Base-by-base conservation (phyloP, 176 grass and related monocot species). In the Avena insularis region DNA sequence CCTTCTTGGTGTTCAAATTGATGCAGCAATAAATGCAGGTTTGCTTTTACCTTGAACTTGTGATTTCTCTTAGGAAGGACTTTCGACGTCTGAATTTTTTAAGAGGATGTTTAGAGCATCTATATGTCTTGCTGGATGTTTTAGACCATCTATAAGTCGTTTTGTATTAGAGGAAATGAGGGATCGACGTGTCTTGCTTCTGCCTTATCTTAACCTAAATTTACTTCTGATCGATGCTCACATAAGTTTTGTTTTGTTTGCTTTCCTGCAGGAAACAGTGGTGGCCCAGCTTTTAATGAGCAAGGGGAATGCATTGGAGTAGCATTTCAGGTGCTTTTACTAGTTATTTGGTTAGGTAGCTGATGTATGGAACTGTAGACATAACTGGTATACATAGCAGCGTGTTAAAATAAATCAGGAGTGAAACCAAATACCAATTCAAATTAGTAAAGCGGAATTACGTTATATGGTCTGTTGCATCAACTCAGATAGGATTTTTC, bases 1-100 rank as follows among this genome's bases (percentile, higher is more conserved):
- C 88, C 93, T 99, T 84, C 97, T 99, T 91, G 93, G 92, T 65
- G 95, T 99, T 83, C 97, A 99, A 94, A 99, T 99, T 67, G 97
- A 99, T 76, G 97, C 97, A 84, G 97, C 97, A 66, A 93, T 99
- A 88, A 99, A 99, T 80, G 84, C 94, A 87, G 97, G 97, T 99
- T 82, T 54, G 84, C 82, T 59, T 75, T 84, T 13, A 0, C 75
- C 48, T 79, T 86, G 33, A 57, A 11, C 75, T 58, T 86, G 13
- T 81, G 68, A 49, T 68, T 45, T 73, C 4, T 45, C 47, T 50
- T 49, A n/a, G 14, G 35, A 68, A 36, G 49, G 23, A 80, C 4
- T 81, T 80, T 15, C 36, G 11, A 66, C 10, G 3, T 19, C 71
- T 78, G 4, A 54, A 45, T 59, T 78, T 78, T 53, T 79, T 50